A percentile compares a stretch with the other conserved stretches of the same genome.
These are phyloP conservation scores for Rubia balearica DNA, from an alignment of 305 asterid species.

Conservation along the genomic window DNA sequence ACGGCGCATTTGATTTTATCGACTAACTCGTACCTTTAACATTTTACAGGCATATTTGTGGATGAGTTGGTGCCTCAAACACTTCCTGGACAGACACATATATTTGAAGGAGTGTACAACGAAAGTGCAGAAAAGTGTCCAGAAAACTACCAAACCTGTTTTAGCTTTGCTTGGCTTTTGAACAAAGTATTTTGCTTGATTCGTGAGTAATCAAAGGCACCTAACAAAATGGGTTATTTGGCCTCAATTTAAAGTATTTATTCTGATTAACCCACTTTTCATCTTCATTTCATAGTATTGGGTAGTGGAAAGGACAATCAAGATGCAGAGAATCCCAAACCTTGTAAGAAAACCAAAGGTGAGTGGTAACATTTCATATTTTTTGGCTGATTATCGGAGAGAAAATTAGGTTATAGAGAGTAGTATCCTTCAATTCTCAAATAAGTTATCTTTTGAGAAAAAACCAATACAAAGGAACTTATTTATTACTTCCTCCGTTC, in stretches of 20 bases:
- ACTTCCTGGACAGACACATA: neutral
- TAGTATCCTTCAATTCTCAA: too few relatives aligned
- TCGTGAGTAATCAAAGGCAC: neutral
- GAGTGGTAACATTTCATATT: neutral
- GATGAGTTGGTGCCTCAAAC: neutral
- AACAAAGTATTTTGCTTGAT: neutral
- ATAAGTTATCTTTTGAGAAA: too few relatives aligned
- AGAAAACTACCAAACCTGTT: slow-evolving; percentile 9
- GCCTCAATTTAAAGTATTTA: neutral
- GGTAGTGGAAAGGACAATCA: neutral
- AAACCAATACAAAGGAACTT: too few relatives aligned
- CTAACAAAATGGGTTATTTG: neutral
- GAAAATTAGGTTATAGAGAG: neutral
- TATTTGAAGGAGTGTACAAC: neutral
- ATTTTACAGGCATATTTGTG: slow-evolving; percentile 10
- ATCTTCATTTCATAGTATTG: neutral
- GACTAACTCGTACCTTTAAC: neutral
- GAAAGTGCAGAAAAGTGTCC: neutral
- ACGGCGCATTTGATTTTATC: too few relatives aligned
- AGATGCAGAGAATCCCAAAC: neutral
- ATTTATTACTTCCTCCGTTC: too few relatives aligned
- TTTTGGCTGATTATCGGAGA: too few relatives aligned
- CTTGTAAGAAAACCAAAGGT: neutral
- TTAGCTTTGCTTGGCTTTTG: slow-evolving; percentile 5
- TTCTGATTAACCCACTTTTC: neutral